Evolutionary conservation across 2,329 filamentous ascomycete genomes (phyloP).

Genomic region (Xylariaceae sp.): DNA sequence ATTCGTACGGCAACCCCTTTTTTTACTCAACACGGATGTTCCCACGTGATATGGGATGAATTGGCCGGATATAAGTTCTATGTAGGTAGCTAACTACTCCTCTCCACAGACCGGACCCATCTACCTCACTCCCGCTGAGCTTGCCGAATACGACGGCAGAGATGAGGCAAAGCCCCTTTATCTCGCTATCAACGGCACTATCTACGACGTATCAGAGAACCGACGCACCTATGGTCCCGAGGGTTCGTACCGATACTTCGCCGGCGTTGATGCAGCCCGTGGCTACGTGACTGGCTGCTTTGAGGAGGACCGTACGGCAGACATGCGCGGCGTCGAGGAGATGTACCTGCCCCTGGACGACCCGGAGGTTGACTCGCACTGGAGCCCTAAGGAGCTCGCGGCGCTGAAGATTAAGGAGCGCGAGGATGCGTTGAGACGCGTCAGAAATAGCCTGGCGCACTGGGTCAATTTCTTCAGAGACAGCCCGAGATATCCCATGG

Average conservation of each 20-base stretch:
- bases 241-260: conserved; percentile 81
- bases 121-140: conserved; percentile 68
- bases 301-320: conserved; percentile 72
- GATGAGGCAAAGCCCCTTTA: conserved; percentile 75
- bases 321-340: conserved; percentile 79
- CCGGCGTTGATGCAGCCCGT: conserved; percentile 78
- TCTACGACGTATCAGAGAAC: conserved; percentile 75
- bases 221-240: conserved; percentile 72
- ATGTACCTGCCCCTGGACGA: conserved; percentile 70
- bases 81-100: conserved; percentile 28
- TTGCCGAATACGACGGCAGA: conserved; percentile 70
- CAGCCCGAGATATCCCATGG: conserved; percentile 73
- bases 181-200: conserved; percentile 80
- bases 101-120: conserved; percentile 52
- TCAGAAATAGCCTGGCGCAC: conserved; percentile 63
- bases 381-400: conserved; percentile 49
- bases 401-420: conserved; percentile 57
- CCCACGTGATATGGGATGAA: background rate
- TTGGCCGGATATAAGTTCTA: background rate
- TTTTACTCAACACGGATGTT: too few relatives aligned
- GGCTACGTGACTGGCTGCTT: conserved; percentile 95
- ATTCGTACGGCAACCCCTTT: conserved; percentile 44
- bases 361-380: conserved; percentile 55
- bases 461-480: conserved; percentile 82
- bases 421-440: conserved; percentile 57